Conservation (phyloP, 1,284 basidiomycete species). For the Leccinum laetum region DNA sequence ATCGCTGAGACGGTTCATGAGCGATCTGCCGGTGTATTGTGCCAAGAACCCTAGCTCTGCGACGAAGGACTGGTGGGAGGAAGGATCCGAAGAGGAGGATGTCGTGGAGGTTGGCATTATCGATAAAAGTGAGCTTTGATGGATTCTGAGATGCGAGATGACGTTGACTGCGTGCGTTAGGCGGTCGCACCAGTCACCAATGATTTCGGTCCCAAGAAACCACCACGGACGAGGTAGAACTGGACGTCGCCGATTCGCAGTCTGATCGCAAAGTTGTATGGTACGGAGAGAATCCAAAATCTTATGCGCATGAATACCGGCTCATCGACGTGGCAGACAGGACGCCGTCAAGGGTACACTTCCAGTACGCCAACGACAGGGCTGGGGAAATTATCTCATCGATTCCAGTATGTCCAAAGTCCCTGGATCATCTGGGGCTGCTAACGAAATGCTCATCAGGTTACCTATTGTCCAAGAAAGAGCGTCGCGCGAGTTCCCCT, state of each 20-base stretch:
- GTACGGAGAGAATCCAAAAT: slow-evolving; percentile 62
- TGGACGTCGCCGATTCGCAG: slow-evolving; percentile 88
- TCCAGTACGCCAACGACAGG: slow-evolving; percentile 91
- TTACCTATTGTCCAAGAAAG: slow-evolving; percentile 96
- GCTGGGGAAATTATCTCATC: slow-evolving; percentile 95
- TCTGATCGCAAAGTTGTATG: slow-evolving; percentile 77
- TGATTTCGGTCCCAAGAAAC: slow-evolving; percentile 81
- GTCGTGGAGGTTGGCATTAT: slow-evolving; percentile 57
- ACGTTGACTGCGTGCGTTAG: slow-evolving; percentile 34
- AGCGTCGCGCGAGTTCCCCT: slow-evolving; percentile 84
- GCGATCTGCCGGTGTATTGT: slow-evolving; percentile 79
- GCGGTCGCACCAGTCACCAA: slow-evolving; percentile 71
- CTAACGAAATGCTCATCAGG: slow-evolving; percentile 48
- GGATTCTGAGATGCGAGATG: not conserved
- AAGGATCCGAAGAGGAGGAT: slow-evolving; percentile 62
- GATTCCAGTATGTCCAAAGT: slow-evolving; percentile 82
- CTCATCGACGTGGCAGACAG: not conserved
- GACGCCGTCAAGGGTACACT: slow-evolving; percentile 51
- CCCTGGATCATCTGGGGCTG: slow-evolving; percentile 17
- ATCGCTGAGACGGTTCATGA: slow-evolving; percentile 82
- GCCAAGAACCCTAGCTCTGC: slow-evolving; percentile 48
- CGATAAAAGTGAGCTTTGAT: slow-evolving; percentile 57
- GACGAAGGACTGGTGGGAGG: slow-evolving; percentile 55
- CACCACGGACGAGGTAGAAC: slow-evolving; percentile 81
- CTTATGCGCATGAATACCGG: not conserved